phyloP scores from a whole-genome alignment of 306 rosid species.

The Arachis hypogaea region DNA sequence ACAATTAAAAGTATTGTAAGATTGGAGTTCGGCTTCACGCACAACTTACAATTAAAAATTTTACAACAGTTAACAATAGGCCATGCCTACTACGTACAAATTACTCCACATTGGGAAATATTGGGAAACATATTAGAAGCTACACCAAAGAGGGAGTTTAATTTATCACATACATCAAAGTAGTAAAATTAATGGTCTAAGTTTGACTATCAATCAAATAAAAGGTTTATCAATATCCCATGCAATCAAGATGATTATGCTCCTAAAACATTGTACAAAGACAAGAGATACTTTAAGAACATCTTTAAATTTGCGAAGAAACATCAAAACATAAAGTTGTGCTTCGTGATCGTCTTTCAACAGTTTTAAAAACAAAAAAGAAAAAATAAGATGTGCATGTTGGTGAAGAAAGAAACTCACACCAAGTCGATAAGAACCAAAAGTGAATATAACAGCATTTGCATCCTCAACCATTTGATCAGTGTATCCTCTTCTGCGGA shows the following conservation, averaged over 20 bases:
- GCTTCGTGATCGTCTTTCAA: too few species aligned
- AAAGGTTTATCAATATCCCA: background rate
- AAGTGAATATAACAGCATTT: constrained; percentile 67
- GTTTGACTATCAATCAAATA: background rate
- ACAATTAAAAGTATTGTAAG: too few species aligned
- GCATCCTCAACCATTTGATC: constrained; percentile 97
- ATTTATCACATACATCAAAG: background rate
- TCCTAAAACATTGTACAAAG: too few species aligned
- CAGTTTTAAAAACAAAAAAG: too few species aligned
- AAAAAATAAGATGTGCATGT: background rate
- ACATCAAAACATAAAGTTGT: background rate
- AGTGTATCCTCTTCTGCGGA: constrained; percentile 75
- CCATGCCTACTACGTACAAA: background rate
- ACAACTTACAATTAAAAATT: background rate
- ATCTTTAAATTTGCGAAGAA: background rate
- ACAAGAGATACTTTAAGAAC: too few species aligned
- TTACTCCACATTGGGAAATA: background rate
- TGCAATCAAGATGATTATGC: background rate
- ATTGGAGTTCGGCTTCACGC: too few species aligned
- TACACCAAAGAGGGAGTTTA: background rate
- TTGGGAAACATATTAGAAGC: background rate
- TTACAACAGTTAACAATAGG: background rate
- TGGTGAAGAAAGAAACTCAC: constrained; percentile 50
- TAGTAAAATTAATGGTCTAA: background rate
- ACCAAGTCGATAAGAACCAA: constrained; percentile 75